Conservation (phyloP, 2,329 filamentous ascomycete genomes). For the Arthrobotrys iridis region DNA sequence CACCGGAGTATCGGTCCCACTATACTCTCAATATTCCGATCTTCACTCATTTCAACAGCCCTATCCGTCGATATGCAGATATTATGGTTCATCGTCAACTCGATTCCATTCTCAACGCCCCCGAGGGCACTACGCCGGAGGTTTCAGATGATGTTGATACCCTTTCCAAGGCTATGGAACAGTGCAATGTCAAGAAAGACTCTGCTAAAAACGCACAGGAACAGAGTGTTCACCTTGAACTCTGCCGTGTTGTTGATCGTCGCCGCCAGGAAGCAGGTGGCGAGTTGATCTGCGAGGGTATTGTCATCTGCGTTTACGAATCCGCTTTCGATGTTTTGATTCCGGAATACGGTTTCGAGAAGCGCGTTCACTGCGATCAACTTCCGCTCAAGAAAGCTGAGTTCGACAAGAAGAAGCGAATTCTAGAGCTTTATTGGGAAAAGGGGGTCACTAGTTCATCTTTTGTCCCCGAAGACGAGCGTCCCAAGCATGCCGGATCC, state of each 20-base stretch:
- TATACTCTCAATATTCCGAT: conserved; percentile 91
- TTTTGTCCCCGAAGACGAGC: conserved; percentile 95
- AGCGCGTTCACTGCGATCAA: conserved; percentile 98
- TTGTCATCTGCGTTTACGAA: conserved; percentile 97
- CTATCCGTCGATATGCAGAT: conserved; percentile 92
- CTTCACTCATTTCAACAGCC: conserved; percentile 97
- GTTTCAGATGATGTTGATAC: conserved; percentile 80
- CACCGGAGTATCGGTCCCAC: conserved; percentile 81
- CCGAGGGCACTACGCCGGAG: conserved; percentile 72
- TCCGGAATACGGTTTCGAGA: conserved; percentile 98
- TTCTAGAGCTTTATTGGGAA: conserved; percentile 98
- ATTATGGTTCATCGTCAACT: conserved; percentile 95
- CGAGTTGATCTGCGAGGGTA: conserved; percentile 92
- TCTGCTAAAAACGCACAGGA: conserved; percentile 97
- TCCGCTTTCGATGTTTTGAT: conserved; percentile 98
- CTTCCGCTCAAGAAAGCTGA: conserved; percentile 98
- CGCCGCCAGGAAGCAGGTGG: conserved; percentile 85
- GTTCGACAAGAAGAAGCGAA: conserved; percentile 93
- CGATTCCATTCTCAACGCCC: conserved; percentile 80
- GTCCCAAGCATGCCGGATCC: conserved; percentile 81
- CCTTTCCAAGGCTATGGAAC: conserved; percentile 89
- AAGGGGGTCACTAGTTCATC: conserved; percentile 97
- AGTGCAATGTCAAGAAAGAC: conserved; percentile 99
- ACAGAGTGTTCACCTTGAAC: conserved; percentile 98
- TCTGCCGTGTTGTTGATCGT: conserved; percentile 95